Conservation (phyloP, 495 filamentous ascomycete species). For the Chlorociboria aeruginascens region DNA sequence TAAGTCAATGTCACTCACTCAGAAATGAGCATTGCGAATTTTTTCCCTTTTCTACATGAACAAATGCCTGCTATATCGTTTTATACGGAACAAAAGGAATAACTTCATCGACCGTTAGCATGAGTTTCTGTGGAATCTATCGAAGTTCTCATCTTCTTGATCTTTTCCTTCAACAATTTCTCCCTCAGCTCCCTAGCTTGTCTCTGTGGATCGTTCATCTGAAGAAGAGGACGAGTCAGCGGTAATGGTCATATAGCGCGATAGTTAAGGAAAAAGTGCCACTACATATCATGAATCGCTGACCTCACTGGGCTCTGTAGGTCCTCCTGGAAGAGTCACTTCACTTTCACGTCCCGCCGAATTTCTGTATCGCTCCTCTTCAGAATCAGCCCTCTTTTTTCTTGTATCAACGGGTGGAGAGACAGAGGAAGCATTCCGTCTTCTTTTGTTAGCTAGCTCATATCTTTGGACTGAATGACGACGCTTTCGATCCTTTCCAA, state of each 20-base stretch:
- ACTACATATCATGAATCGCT: slow-evolving; percentile 24
- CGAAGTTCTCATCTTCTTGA: slow-evolving; percentile 51
- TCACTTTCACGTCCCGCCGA: slow-evolving; percentile 10
- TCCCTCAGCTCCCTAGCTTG: slow-evolving; percentile 48
- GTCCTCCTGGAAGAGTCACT: neutral
- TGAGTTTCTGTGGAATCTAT: slow-evolving; percentile 24
- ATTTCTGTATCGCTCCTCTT: slow-evolving; percentile 39
- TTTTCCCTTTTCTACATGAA: no score
- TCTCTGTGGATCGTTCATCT: slow-evolving; percentile 31
- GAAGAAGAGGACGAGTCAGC: slow-evolving; percentile 15
- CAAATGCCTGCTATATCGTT: no score
- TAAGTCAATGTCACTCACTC: no score
- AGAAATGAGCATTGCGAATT: no score
- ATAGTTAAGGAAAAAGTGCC: slow-evolving; percentile 3
- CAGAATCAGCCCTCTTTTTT: slow-evolving; percentile 43
- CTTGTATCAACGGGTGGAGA: slow-evolving; percentile 20
- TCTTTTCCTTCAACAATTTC: slow-evolving; percentile 53
- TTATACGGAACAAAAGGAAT: slow-evolving; percentile 11
- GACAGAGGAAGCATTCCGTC: slow-evolving; percentile 23
- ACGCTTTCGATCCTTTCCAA: slow-evolving; percentile 30
- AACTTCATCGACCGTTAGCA: slow-evolving; percentile 35
- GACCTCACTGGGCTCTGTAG: slow-evolving; percentile 30
- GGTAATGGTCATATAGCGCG: slow-evolving; percentile 3
- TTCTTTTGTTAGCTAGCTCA: slow-evolving; percentile 32
- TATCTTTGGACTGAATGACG: slow-evolving; percentile 42